Percentiles rank a stretch among this genome's conserved stretches.
Evolutionary conservation across 768 basidiomycete genomes (phyloP).

Genomic region (Auricularia auricula-judae): DNA sequence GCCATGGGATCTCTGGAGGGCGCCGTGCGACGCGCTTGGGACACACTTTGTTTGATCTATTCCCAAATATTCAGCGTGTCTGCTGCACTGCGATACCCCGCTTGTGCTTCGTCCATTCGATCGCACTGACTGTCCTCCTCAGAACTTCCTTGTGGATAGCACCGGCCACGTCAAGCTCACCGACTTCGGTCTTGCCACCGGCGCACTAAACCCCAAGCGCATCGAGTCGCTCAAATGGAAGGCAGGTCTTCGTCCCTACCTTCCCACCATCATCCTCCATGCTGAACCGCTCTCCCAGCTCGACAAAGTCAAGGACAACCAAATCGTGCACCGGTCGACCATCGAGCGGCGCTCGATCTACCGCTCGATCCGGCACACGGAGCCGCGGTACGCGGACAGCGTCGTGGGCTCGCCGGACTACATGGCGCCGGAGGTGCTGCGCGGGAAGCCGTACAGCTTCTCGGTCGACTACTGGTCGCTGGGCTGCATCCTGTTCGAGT

Average conservation of each 20-base stretch:
- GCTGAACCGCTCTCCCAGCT: conserved; percentile 37
- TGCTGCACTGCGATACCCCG: too few relatives aligned
- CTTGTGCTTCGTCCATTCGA: not conserved
- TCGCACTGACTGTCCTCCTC: not conserved
- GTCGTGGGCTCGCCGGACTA: conserved; percentile 98
- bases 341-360: conserved; percentile 92
- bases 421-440: conserved; percentile 92
- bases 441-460: conserved; percentile 90
- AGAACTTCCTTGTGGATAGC: conserved; percentile 96
- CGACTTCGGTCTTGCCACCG: conserved; percentile 95
- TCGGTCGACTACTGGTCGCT: conserved; percentile 98
- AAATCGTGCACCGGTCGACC: conserved; percentile 81
- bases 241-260: conserved; percentile 28
- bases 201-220: conserved; percentile 84
- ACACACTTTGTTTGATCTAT: too few relatives aligned
- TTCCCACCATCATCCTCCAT: not conserved
- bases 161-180: conserved; percentile 96
- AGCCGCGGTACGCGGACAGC: conserved; percentile 91
- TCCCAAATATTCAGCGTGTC: too few relatives aligned
- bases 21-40: too few relatives aligned
- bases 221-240: conserved; percentile 93
- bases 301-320: conserved; percentile 91
- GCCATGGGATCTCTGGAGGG: too few relatives aligned
- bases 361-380: conserved; percentile 79
- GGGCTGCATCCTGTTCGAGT: conserved; percentile 97